Percentiles rank a stretch among this genome's conserved stretches.
phyloP scores from a whole-genome alignment of 345 rosid genomes.

The Pistacia vera region DNA sequence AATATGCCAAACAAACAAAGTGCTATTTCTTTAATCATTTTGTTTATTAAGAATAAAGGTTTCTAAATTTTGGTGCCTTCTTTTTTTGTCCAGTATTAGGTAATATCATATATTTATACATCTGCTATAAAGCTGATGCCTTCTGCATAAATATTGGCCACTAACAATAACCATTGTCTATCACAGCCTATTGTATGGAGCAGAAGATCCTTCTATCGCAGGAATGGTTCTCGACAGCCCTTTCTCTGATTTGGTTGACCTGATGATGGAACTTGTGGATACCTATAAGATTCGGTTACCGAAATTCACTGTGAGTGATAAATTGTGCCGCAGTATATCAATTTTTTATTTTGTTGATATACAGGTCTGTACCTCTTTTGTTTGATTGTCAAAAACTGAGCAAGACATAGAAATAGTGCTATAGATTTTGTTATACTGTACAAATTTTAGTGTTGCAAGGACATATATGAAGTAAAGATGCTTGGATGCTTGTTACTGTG shows the following conservation, averaged over 20 bases:
- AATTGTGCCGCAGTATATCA: background rate
- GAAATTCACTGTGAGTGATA: conserved; percentile 76
- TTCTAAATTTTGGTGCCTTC: background rate
- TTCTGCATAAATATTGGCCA: conserved; percentile 11
- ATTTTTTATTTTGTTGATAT: background rate
- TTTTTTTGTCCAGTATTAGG: background rate
- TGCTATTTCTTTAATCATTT: background rate
- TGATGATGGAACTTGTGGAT: conserved; percentile 94
- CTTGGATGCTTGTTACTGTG: background rate
- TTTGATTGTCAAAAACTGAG: background rate
- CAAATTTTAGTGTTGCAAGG: background rate
- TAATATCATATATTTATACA: background rate
- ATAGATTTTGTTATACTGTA: conserved; percentile 3
- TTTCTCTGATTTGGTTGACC: conserved; percentile 87
- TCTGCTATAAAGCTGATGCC: background rate
- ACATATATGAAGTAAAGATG: background rate
- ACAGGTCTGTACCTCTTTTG: background rate
- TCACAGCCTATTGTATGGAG: conserved; percentile 89
- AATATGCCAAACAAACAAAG: background rate
- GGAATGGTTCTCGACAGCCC: conserved; percentile 97
- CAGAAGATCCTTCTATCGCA: conserved; percentile 92
- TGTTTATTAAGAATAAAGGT: background rate
- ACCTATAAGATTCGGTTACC: conserved; percentile 81
- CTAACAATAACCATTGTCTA: conserved; percentile 18
- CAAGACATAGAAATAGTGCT: background rate